Percentiles rank a stretch among this genome's conserved stretches.
Conservation (phyloP, 2,329 filamentous ascomycete species). For the Alternaria novae-zelandiae region DNA sequence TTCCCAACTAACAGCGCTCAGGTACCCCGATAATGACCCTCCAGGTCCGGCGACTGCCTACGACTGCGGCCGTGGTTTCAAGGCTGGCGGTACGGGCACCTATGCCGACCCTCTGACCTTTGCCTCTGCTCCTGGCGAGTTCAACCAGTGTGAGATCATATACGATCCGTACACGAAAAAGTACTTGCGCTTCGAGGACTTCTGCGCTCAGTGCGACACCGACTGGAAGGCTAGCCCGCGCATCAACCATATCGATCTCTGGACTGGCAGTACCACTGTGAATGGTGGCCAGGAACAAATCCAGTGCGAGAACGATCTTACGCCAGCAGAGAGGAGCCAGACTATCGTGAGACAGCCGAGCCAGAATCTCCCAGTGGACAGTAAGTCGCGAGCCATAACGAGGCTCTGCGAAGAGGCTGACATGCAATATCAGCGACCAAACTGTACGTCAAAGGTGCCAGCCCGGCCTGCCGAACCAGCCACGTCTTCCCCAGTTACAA, state of each 20-base stretch:
- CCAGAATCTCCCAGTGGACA: slow-evolving; percentile 8
- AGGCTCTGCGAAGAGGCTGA: background rate
- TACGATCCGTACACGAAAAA: slow-evolving; percentile 55
- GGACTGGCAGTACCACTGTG: slow-evolving; percentile 22
- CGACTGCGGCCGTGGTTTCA: slow-evolving; percentile 33
- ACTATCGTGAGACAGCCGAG: slow-evolving; percentile 17
- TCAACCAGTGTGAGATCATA: slow-evolving; percentile 53
- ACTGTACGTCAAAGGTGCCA: slow-evolving; percentile 14
- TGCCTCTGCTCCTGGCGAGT: slow-evolving; percentile 51
- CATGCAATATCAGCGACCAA: background rate
- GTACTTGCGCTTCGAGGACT: slow-evolving; percentile 51
- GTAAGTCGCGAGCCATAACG: slow-evolving; percentile 1
- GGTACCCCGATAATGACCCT: slow-evolving; percentile 35
- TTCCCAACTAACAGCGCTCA: background rate
- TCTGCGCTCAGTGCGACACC: slow-evolving; percentile 41
- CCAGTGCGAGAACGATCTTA: slow-evolving; percentile 31
- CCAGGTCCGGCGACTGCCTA: slow-evolving; percentile 31
- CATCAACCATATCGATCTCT: slow-evolving; percentile 24
- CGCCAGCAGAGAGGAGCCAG: slow-evolving; percentile 19
- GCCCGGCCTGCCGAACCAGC: slow-evolving; percentile 6
- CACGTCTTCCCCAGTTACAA: slow-evolving; percentile 14
- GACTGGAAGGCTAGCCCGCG: slow-evolving; percentile 25
- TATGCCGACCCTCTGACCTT: slow-evolving; percentile 54
- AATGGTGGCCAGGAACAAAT: slow-evolving; percentile 30
- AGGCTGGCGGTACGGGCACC: slow-evolving; percentile 53